Base-by-base conservation (phyloP, 1,139 yeast species). In the Arxiozyma slooffiae region DNA sequence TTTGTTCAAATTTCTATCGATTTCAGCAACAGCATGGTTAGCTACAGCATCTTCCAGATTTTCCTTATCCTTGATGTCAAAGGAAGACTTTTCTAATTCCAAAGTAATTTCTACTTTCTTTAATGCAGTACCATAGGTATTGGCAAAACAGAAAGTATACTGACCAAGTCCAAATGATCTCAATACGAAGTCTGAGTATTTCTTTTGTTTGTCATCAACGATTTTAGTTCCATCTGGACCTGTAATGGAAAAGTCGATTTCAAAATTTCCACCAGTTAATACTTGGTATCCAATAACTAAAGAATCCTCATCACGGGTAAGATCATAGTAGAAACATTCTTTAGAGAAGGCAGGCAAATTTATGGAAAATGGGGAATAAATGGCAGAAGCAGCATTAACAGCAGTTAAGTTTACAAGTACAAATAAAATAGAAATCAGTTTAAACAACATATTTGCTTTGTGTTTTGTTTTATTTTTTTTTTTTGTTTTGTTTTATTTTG, bases 221-320 rank as follows among this genome's bases (percentile, higher is more conserved):
- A 79, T 72, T 50, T 73, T 72, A 51, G 76, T 76, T 2, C 81
- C 85, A 59, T 74, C 80, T 45, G 87, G 86, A 52, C 77, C 74
- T 52, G 72, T 77, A 56, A 81, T 78, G 52, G 75, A 73, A 62
- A 80, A 81, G 63, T 81, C 85, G 52, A 81, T 77, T 63, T 81
- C 87, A 58, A 80, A 81, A 50, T 81, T 74, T 21, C 87, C 87
- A 52, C 87, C 87, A 49, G 79, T 75, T 60, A 81, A 77, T 50
- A 81, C 71, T 70, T 75, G 76, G 52, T 71, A 72, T 46, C 72
- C 67, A 22, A 71, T 69, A 23, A 71, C 66, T 20, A 72, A 54
- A 2, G 72, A 58, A 42, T 71, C 73, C 1, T 67, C 68, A 6
- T 68, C 69, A 41, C 60, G 53, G 20, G 50, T 45, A 51, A 72